Conservation (phyloP, 2,329 filamentous ascomycete species). For the Xylariomycetidae sp. region DNA sequence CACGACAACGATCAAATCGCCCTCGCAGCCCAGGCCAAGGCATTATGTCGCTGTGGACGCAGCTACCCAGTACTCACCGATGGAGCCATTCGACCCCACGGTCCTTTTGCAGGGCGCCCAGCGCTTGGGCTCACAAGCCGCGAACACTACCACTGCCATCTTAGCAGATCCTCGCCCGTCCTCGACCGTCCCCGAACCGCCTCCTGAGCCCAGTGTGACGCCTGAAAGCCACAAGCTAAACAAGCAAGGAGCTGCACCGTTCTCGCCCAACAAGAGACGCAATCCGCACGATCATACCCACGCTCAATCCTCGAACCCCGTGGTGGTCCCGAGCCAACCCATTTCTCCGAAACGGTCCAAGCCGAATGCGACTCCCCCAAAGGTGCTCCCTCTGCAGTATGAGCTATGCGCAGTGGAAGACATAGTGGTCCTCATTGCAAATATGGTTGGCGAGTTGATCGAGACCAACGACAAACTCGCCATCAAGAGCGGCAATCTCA, state of each 20-base stretch:
- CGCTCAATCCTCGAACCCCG: slow-evolving; percentile 20
- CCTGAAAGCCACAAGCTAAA: slow-evolving; percentile 12
- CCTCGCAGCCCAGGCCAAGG: slow-evolving; percentile 23
- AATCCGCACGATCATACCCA: slow-evolving; percentile 34
- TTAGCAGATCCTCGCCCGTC: slow-evolving; percentile 10
- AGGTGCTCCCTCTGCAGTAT: slow-evolving; percentile 65
- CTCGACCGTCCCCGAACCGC: slow-evolving; percentile 16
- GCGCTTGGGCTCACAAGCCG: slow-evolving; percentile 23
- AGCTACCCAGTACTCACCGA: slow-evolving; percentile 43
- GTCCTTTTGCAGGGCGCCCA: slow-evolving; percentile 25
- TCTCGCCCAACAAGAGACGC: slow-evolving; percentile 37
- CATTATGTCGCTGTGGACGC: slow-evolving; percentile 43
- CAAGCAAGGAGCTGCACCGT: slow-evolving; percentile 12
- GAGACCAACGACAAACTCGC: slow-evolving; percentile 86
- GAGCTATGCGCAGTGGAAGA: slow-evolving; percentile 78
- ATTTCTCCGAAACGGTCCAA: slow-evolving; percentile 47
- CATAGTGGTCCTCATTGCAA: slow-evolving; percentile 82
- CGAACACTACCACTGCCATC: slow-evolving; percentile 10
- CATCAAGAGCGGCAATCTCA: slow-evolving; percentile 77
- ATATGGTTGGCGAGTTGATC: slow-evolving; percentile 94
- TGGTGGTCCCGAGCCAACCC: slow-evolving; percentile 26
- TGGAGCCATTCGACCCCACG: slow-evolving; percentile 39
- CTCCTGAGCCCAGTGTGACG: slow-evolving; percentile 19
- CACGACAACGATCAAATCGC: slow-evolving; percentile 25
- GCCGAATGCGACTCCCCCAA: slow-evolving; percentile 44